A percentile compares a stretch with the other conserved stretches of the same genome.
These are phyloP conservation scores for Protea cynaroides DNA, from an alignment of 164 flowering plant genomes.

Conservation along the genomic window DNA sequence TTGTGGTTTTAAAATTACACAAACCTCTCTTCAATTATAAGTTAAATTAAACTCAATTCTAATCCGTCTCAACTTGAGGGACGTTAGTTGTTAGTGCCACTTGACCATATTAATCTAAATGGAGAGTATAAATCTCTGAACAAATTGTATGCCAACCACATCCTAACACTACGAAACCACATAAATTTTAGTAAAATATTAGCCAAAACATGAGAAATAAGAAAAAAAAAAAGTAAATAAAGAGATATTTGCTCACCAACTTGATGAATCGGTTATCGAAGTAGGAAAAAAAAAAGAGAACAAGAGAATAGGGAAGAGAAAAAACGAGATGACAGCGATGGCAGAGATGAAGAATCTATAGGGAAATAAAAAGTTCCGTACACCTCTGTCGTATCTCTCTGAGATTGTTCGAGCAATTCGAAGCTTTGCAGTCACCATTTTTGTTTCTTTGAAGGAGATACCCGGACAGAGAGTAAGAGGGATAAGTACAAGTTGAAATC, in stretches of 20 bases:
- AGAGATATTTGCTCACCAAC: not conserved
- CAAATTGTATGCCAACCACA: constrained; percentile 15
- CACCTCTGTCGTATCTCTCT: not conserved
- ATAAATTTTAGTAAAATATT: not conserved
- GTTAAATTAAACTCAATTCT: no score
- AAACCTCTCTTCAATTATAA: no score
- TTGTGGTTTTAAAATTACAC: no score
- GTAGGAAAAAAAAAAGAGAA: not conserved
- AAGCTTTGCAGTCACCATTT: not conserved
- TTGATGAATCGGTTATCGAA: not conserved
- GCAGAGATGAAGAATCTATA: not conserved
- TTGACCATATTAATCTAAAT: no score
- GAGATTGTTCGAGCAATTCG: not conserved
- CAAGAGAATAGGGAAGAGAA: not conserved
- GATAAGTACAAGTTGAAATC: no score
- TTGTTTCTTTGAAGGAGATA: not conserved
- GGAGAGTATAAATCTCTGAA: constrained; percentile 41
- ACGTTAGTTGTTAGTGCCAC: no score
- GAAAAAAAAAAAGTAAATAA: not conserved
- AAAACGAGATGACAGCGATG: no score
- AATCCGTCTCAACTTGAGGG: no score
- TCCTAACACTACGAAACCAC: not conserved
- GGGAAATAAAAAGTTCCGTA: not conserved
- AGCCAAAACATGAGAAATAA: not conserved
- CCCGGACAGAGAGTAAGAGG: no score